Percentiles rank a stretch among this genome's conserved stretches.
These are phyloP conservation scores for Pseudozyma tsukubaensis DNA, from an alignment of 1,284 basidiomycete genomes.

Conservation along the genomic window DNA sequence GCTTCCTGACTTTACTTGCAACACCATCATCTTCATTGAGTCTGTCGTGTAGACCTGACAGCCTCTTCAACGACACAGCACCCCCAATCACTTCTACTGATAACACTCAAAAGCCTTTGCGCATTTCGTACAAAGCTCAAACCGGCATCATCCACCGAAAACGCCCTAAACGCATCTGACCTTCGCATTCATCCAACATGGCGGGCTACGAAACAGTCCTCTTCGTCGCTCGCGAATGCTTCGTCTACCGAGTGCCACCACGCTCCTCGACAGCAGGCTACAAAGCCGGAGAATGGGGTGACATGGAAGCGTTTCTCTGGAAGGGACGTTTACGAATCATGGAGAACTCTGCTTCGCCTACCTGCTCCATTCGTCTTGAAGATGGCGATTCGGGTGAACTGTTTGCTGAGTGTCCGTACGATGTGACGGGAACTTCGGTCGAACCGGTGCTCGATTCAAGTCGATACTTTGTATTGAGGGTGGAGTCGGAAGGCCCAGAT, in stretches of 20 bases:
- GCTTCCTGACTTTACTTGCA: too few relatives aligned
- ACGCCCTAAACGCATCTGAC: too few relatives aligned
- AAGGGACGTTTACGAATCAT: slow-evolving; percentile 87
- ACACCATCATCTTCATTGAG: too few relatives aligned
- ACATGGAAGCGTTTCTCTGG: slow-evolving; percentile 83
- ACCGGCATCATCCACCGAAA: too few relatives aligned
- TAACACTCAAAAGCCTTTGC: too few relatives aligned
- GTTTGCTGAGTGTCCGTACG: slow-evolving; percentile 92
- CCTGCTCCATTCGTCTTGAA: slow-evolving; percentile 64
- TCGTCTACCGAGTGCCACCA: slow-evolving; percentile 75
- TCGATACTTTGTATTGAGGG: slow-evolving; percentile 91
- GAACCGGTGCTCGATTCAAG: slow-evolving; percentile 96
- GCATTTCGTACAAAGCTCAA: too few relatives aligned
- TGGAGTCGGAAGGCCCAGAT: slow-evolving; percentile 71
- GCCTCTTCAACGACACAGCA: too few relatives aligned
- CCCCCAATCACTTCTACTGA: too few relatives aligned
- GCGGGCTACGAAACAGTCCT: slow-evolving; percentile 79
- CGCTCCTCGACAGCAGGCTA: slow-evolving; percentile 76
- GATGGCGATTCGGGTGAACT: slow-evolving; percentile 72
- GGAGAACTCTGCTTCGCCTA: slow-evolving; percentile 71
- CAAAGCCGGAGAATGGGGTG: slow-evolving; percentile 73
- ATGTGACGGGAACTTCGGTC: slow-evolving; percentile 80
- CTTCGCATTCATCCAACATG: too few relatives aligned
- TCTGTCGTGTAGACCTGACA: too few relatives aligned
- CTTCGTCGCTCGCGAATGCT: slow-evolving; percentile 85